Evolutionary conservation across 2,329 filamentous ascomycete genomes (phyloP), one percentile per base, ranked within the genome.

Genomic region (Botrytis hyacinthi): DNA sequence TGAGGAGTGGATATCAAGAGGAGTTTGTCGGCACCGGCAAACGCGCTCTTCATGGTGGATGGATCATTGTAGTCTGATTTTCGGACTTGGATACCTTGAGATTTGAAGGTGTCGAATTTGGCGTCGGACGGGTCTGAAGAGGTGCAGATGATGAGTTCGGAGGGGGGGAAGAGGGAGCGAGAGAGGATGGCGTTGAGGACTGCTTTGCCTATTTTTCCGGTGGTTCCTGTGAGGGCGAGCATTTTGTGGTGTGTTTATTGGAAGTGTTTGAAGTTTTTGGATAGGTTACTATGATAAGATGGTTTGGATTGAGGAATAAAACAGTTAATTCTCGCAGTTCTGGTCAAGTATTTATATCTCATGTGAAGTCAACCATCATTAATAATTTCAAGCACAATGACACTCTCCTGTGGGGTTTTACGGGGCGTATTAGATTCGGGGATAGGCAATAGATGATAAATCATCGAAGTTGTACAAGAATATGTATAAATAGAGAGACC

Each of bases 101-200:
- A 70, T 76, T 76, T 42, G 74, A 78, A 18, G 62, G 76, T 75
- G 22, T 77, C 82, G 22, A 84, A 84, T 78, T 86, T 82, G 2
- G 84, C 81, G 22, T 70, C 51, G 1, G 37, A 62, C 16, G 68
- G 72, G 26, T 60, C 18, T 22, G 73, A 75, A n/a, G 70, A 75
- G 29, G 73, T 77, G 57, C 71, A 75, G 65, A 76, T 73, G 22
- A 72, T 74, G 26, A 75, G 75, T 62, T 73, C 48, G 46, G 46
- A 57, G 26, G 63, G 61, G 16, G 72, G 72, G 22, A 73, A 46
- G 51, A 74, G 63, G n/a, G 59, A 60, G 35, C 71, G 61, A 20
- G 59, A 32, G 26, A 77, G 75, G 51, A 77, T 51, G 51, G 69
- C 73, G 20, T 73, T 26, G 26, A 77, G 65, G 40, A 73, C 69